Evolutionary conservation across 805 yeast species (phyloP).

Genomic region (Pichia nanzhaoensis): DNA sequence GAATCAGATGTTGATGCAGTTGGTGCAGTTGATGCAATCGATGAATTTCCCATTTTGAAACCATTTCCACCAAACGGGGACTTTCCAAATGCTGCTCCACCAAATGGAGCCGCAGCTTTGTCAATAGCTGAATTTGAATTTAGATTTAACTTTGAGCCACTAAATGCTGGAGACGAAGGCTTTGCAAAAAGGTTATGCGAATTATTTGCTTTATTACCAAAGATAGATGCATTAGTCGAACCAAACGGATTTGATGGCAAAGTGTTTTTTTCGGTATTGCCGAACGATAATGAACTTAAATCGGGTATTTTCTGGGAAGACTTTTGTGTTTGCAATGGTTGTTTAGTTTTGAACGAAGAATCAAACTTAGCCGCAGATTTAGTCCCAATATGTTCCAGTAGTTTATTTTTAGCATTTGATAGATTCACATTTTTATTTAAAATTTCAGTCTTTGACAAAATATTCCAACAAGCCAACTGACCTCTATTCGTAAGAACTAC

Average conservation of each 20-base stretch:
- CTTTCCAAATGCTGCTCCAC: slow-evolving; percentile 2
- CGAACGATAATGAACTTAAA: neutral
- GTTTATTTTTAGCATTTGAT: slow-evolving; percentile 2
- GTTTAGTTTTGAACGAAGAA: too few species aligned
- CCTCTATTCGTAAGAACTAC: slow-evolving; percentile 62
- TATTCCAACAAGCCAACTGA: slow-evolving; percentile 53
- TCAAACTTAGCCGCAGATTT: neutral
- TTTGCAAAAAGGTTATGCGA: too few species aligned
- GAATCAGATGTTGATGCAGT: slow-evolving; percentile 5
- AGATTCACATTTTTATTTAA: slow-evolving; percentile 19
- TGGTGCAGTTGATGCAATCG: slow-evolving; percentile 7
- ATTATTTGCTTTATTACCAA: neutral
- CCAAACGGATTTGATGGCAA: neutral
- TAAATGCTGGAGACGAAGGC: neutral
- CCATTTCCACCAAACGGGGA: slow-evolving; percentile 19
- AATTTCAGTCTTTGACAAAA: slow-evolving; percentile 51
- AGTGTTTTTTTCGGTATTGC: neutral
- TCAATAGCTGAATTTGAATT: too few species aligned
- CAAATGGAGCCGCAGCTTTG: too few species aligned
- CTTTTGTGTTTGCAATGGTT: too few species aligned
- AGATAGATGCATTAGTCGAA: neutral
- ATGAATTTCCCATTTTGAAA: slow-evolving; percentile 2
- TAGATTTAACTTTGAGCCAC: too few species aligned
- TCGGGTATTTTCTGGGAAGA: neutral
- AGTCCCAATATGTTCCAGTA: neutral